Evolutionary conservation across 805 yeast species (phyloP).

Genomic region (Candida ponderosae): DNA sequence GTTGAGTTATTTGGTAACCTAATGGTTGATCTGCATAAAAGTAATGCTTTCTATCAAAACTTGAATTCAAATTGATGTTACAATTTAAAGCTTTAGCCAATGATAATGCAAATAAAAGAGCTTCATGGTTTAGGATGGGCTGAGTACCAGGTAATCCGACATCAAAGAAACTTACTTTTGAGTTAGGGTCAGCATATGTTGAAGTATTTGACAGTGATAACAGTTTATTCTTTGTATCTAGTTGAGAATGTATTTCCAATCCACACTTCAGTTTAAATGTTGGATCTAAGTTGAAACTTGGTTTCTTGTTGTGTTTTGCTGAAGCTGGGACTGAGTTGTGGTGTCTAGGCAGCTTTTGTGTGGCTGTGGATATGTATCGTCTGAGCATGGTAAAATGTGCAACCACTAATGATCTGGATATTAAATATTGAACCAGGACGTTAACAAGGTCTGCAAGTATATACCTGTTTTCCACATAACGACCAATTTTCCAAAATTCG

Average conservation of each 20-base stretch:
- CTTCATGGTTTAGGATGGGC: conserved; percentile 73
- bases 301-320: background rate
- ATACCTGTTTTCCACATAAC: too few relatives aligned
- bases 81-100: conserved; percentile 68
- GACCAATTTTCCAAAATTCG: too few relatives aligned
- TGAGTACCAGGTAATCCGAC: conserved; percentile 89
- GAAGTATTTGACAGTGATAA: conserved; percentile 57
- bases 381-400: too few relatives aligned
- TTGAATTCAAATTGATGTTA: conserved; percentile 43
- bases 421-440: too few relatives aligned
- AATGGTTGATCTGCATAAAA: conserved; percentile 95
- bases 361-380: too few relatives aligned
- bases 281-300: background rate
- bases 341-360: too few relatives aligned
- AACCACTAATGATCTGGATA: too few relatives aligned
- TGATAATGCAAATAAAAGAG: conserved; percentile 59
- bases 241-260: conserved; percentile 87
- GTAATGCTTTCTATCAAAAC: conserved; percentile 92
- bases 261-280: conserved; percentile 60
- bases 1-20: conserved; percentile 95
- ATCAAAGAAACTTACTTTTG: conserved; percentile 71
- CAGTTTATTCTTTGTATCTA: conserved; percentile 64
- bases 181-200: conserved; percentile 52
- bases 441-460: too few relatives aligned
- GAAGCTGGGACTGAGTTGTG: too few relatives aligned